Evolutionary conservation across 768 basidiomycete species (phyloP).

Genomic region (Lyophyllum shimeji): DNA sequence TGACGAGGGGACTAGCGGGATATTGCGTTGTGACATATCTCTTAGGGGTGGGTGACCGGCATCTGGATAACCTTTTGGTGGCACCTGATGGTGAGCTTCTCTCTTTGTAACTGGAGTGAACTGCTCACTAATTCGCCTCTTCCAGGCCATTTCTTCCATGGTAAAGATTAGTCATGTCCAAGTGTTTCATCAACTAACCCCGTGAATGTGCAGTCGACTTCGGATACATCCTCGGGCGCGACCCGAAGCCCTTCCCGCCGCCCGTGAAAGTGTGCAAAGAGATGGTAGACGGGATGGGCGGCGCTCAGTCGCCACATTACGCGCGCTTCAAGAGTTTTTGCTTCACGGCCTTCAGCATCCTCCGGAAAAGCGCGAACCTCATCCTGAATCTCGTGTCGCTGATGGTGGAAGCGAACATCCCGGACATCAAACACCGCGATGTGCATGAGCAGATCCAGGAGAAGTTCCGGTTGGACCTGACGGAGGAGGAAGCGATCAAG

Average conservation of each 20-base stretch:
- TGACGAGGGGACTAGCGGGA: constrained; percentile 60
- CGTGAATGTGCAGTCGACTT: constrained; percentile 74
- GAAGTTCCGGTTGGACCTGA: constrained; percentile 92
- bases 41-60: constrained; percentile 95
- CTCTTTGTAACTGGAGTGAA: background rate
- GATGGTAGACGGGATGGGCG: constrained; percentile 99
- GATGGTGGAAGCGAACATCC: constrained; percentile 98
- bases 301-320: constrained; percentile 92
- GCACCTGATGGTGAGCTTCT: constrained; percentile 80
- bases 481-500: constrained; percentile 96
- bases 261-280: constrained; percentile 99
- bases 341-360: constrained; percentile 96
- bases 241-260: constrained; percentile 97
- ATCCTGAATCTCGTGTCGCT: constrained; percentile 94
- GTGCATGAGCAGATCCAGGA: constrained; percentile 92
- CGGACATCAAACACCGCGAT: constrained; percentile 91
- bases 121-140: background rate
- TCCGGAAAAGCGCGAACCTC: constrained; percentile 95
- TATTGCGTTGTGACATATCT: constrained; percentile 98
- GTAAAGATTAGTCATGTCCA: constrained; percentile 31
- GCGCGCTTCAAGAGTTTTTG: constrained; percentile 94
- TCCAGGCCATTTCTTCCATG: constrained; percentile 93
- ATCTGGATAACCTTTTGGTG: constrained; percentile 92
- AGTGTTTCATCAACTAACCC: background rate
- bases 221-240: constrained; percentile 95